These are phyloP conservation scores for Aaosphaeria pasadenensis DNA, from an alignment of 2,329 filamentous ascomycete species.

Conservation along the genomic window DNA sequence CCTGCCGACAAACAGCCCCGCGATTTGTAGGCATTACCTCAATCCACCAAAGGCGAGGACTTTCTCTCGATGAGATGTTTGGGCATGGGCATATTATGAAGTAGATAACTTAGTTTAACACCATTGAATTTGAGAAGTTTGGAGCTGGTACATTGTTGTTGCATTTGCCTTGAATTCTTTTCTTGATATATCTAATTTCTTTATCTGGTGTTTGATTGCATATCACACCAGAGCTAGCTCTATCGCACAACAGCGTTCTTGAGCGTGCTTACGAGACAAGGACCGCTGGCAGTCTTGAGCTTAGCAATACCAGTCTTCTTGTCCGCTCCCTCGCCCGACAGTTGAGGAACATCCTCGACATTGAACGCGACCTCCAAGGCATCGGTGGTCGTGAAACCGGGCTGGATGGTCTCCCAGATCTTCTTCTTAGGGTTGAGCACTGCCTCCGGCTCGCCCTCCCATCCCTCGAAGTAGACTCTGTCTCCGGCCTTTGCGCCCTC, in stretches of 20 bases:
- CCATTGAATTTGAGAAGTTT: no score
- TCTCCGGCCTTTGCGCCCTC: constrained; percentile 77
- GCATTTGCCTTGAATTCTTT: no score
- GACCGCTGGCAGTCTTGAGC: constrained; percentile 74
- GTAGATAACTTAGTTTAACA: no score
- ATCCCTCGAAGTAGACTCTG: constrained; percentile 89
- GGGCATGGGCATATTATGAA: no score
- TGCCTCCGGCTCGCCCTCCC: constrained; percentile 87
- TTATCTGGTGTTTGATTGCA: no score
- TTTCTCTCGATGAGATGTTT: no score
- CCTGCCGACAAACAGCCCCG: no score
- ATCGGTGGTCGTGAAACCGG: constrained; percentile 88
- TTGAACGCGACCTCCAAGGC: constrained; percentile 83
- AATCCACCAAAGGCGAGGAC: no score
- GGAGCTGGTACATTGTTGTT: no score
- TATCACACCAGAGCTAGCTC: no score
- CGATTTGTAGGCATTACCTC: no score
- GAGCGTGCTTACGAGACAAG: constrained; percentile 80
- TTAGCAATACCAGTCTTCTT: constrained; percentile 55
- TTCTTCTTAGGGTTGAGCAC: constrained; percentile 99
- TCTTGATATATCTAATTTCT: no score
- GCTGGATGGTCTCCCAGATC: constrained; percentile 95
- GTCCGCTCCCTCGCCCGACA: constrained; percentile 65
- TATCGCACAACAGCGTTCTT: constrained; percentile 81
- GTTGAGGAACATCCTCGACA: constrained; percentile 69